These are phyloP conservation scores for Malus asiatica DNA, from an alignment of 306 rosid genomes.

Conservation along the genomic window DNA sequence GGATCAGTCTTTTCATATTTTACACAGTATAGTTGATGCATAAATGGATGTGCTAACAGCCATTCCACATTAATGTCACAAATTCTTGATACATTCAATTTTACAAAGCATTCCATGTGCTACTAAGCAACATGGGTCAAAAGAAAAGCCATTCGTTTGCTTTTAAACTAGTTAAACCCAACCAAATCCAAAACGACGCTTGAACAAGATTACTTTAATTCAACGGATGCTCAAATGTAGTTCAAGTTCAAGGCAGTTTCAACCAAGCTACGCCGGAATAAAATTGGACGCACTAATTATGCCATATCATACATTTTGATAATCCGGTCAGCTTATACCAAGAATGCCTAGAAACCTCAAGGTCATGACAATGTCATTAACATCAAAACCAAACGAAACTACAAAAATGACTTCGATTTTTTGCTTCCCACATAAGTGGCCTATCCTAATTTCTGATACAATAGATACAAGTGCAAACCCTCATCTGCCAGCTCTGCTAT, in stretches of 20 bases:
- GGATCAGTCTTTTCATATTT: no score
- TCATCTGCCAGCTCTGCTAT: conserved; percentile 12
- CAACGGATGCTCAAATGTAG: neutral
- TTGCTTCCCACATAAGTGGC: neutral
- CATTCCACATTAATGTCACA: no score
- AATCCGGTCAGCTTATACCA: neutral
- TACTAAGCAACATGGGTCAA: no score
- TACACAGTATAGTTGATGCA: no score
- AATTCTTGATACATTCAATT: no score
- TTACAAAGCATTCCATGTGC: no score
- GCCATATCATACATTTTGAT: neutral
- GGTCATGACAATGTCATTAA: neutral
- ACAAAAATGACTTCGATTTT: neutral
- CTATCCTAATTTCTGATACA: conserved; percentile 4
- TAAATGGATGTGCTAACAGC: no score
- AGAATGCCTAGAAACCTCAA: neutral
- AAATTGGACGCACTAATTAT: neutral
- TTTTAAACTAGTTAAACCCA: neutral
- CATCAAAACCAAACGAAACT: neutral
- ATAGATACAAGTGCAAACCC: conserved; percentile 12
- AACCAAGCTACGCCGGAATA: neutral
- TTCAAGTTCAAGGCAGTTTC: neutral
- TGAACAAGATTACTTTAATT: neutral
- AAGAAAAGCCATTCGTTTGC: neutral
- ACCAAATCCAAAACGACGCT: neutral